phyloP scores from a whole-genome alignment of 495 filamentous ascomycete genomes.

The Staphylotrichum tortipilum region DNA sequence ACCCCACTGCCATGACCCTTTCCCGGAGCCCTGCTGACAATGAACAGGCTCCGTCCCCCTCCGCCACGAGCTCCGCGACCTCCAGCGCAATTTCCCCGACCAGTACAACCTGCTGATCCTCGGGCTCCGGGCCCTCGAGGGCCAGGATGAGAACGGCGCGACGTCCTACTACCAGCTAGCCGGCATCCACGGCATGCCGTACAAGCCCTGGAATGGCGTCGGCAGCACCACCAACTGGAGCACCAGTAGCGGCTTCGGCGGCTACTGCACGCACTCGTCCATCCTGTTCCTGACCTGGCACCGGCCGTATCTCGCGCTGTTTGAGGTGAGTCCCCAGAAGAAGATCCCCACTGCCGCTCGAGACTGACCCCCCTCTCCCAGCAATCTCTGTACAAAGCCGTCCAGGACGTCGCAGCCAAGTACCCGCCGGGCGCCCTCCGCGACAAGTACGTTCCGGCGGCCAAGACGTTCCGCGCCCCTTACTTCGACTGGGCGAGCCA shows the following conservation, averaged over 20 bases:
- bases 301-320: constrained; percentile 51
- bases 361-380: constrained; percentile 19
- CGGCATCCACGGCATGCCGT: constrained; percentile 40
- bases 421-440: constrained; percentile 43
- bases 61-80: constrained; percentile 24
- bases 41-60: constrained; percentile 18
- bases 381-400: constrained; percentile 47
- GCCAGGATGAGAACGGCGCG: constrained; percentile 8
- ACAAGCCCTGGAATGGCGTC: constrained; percentile 33
- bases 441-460: constrained; percentile 34
- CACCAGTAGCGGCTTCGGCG: constrained; percentile 28
- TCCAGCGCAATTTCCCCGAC: constrained; percentile 23
- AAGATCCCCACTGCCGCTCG: neutral
- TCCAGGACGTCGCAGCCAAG: constrained; percentile 38
- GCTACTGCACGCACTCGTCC: constrained; percentile 59
- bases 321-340: constrained; percentile 38
- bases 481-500: constrained; percentile 52
- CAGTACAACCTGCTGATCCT: constrained; percentile 27
- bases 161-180: constrained; percentile 32
- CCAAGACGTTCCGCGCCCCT: constrained; percentile 40
- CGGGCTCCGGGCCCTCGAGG: constrained; percentile 19
- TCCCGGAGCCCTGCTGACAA: too few species aligned
- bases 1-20: too few species aligned
- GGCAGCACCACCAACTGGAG: constrained; percentile 20
- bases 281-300: constrained; percentile 63